Conservation (phyloP, 73 alveolate species). For the Paraurostyla sp. region DNA sequence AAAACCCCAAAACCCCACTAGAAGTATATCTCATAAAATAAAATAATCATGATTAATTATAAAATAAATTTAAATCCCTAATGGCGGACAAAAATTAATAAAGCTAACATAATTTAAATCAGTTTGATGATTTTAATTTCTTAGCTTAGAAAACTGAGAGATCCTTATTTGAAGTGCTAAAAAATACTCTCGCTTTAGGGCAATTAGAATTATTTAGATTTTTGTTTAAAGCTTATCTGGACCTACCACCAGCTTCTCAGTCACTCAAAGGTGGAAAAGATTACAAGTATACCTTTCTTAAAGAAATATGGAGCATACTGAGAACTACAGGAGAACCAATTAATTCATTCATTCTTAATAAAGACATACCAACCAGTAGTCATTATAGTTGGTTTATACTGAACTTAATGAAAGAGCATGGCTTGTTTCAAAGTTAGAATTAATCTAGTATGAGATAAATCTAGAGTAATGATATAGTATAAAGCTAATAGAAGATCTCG, state of each 20-base stretch:
- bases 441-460: neutral
- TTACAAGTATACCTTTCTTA: neutral
- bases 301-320: neutral
- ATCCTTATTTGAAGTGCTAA: too few relatives aligned
- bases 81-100: too few relatives aligned
- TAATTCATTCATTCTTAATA: neutral
- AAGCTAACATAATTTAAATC: too few relatives aligned
- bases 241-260: too few relatives aligned
- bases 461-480: too few relatives aligned
- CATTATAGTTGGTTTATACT: conserved; percentile 9
- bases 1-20: too few relatives aligned
- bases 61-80: too few relatives aligned
- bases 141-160: too few relatives aligned
- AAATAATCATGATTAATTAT: too few relatives aligned
- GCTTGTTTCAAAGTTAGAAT: neutral
- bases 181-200: conserved; percentile 3
- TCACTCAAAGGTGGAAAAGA: neutral
- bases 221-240: neutral
- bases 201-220: conserved; percentile 14
- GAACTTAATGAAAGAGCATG: neutral
- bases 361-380: neutral
- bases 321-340: conserved; percentile 16
- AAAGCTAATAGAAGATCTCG: too few relatives aligned
- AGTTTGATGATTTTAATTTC: too few relatives aligned
- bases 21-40: too few relatives aligned